A percentile compares a stretch with the other conserved stretches of the same genome.
These are phyloP conservation scores for Hypoxylon lenormandii DNA, from an alignment of 495 filamentous ascomycete genomes.

Conservation along the genomic window DNA sequence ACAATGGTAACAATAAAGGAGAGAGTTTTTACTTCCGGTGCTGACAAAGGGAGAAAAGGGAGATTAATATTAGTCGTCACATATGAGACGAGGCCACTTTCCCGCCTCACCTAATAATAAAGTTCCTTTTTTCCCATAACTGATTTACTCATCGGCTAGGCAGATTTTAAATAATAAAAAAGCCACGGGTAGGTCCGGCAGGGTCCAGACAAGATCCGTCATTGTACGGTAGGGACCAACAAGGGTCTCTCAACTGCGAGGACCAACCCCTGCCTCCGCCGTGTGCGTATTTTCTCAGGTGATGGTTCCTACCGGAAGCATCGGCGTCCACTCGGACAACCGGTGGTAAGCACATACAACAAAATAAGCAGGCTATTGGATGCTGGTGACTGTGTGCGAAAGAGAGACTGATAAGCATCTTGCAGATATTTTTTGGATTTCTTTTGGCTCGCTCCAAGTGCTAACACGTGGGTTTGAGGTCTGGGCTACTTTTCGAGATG, in stretches of 20 bases:
- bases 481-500: too few relatives aligned
- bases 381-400: constrained; percentile 1
- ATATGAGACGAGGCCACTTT: constrained; percentile 21
- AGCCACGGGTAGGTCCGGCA: not conserved
- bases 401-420: constrained; percentile 32
- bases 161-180: constrained; percentile 24
- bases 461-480: not conserved
- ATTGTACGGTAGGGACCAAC: not conserved
- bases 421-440: not conserved
- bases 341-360: constrained; percentile 28
- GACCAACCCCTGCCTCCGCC: constrained; percentile 1
- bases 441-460: not conserved
- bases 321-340: constrained; percentile 39
- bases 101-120: constrained; percentile 23
- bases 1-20: constrained; percentile 8
- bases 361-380: constrained; percentile 11
- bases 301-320: constrained; percentile 41
- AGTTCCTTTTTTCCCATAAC: not conserved
- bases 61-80: constrained; percentile 11
- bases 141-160: constrained; percentile 7
- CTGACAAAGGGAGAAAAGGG: constrained; percentile 60
- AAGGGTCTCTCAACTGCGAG: not conserved
- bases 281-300: constrained; percentile 21
- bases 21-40: constrained; percentile 44
- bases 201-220: constrained; percentile 18